phyloP scores from a whole-genome alignment of 306 rosid species.

The Lathyrus aphaca region DNA sequence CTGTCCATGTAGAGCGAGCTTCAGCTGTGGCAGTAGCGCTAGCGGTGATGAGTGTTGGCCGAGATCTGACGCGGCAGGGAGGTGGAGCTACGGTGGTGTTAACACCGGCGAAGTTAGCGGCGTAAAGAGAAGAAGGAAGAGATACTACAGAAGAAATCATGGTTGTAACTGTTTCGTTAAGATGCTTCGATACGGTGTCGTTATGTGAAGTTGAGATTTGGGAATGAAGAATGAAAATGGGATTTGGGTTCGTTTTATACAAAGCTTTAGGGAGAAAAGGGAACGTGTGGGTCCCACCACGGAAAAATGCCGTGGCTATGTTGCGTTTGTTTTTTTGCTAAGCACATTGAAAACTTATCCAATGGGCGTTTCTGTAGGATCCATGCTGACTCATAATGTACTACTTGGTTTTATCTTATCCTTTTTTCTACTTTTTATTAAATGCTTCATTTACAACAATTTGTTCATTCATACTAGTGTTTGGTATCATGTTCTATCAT shows the following conservation, averaged over 20 bases:
- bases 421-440: background rate
- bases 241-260: constrained; percentile 32
- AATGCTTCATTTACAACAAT: background rate
- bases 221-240: background rate
- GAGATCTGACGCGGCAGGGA: constrained; percentile 26
- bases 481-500: too few relatives aligned
- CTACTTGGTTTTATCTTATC: constrained; percentile 28
- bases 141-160: constrained; percentile 25
- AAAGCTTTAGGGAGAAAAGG: background rate
- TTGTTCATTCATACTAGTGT: too few relatives aligned
- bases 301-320: constrained; percentile 28
- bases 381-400: constrained; percentile 40
- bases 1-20: constrained; percentile 48
- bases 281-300: constrained; percentile 29
- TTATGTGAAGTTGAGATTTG: constrained; percentile 2
- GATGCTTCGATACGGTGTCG: background rate
- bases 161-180: background rate
- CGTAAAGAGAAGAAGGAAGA: constrained; percentile 35
- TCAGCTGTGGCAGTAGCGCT: constrained; percentile 47
- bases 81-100: constrained; percentile 4
- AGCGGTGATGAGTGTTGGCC: constrained; percentile 36
- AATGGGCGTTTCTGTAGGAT: constrained; percentile 18
- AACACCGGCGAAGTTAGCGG: constrained; percentile 16
- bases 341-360: constrained; percentile 30
- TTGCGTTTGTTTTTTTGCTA: background rate